A percentile compares a stretch with the other conserved stretches of the same genome.
These are phyloP conservation scores for Phtheirospermum japonicum DNA, from an alignment of 257 asterid genomes.

Conservation along the genomic window DNA sequence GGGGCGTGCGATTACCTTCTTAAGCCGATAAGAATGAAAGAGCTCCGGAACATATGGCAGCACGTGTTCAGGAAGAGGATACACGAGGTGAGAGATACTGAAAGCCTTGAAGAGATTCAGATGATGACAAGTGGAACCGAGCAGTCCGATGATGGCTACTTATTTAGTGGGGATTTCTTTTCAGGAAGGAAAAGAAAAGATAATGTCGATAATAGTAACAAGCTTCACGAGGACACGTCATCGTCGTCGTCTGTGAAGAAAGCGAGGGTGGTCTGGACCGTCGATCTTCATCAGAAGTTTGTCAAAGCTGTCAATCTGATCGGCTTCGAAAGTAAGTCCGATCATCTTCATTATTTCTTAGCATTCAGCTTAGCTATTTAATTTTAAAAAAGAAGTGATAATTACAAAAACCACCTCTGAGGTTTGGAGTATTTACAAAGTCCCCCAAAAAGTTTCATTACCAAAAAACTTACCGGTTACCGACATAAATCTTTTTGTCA, in stretches of 20 bases:
- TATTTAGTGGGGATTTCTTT: conserved; percentile 34
- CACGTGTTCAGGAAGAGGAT: conserved; percentile 70
- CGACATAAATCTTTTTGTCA: too few species aligned
- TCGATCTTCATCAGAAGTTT: conserved; percentile 68
- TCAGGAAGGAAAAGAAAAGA: conserved; percentile 62
- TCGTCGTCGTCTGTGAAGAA: conserved; percentile 50
- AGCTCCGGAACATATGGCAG: conserved; percentile 84
- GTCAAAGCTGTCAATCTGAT: conserved; percentile 60
- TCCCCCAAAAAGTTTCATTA: too few species aligned
- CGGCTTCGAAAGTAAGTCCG: conserved; percentile 65
- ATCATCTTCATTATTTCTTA: too few species aligned
- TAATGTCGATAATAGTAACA: conserved; percentile 30
- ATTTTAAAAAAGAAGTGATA: too few species aligned
- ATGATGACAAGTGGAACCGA: conserved; percentile 36
- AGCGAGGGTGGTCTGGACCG: conserved; percentile 66
- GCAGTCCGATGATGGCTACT: conserved; percentile 5
- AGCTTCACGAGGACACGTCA: conserved; percentile 25
- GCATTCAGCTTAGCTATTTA: too few species aligned
- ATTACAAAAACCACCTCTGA: too few species aligned
- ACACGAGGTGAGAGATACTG: conserved; percentile 47
- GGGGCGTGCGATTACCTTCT: conserved; percentile 89
- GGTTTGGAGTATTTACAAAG: too few species aligned
- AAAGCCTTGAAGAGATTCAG: conserved; percentile 40
- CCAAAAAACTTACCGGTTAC: too few species aligned
- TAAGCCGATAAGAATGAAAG: conserved; percentile 74